Evolutionary conservation across 2,329 filamentous ascomycete species (phyloP).

Genomic region (Zasmidium cellare): DNA sequence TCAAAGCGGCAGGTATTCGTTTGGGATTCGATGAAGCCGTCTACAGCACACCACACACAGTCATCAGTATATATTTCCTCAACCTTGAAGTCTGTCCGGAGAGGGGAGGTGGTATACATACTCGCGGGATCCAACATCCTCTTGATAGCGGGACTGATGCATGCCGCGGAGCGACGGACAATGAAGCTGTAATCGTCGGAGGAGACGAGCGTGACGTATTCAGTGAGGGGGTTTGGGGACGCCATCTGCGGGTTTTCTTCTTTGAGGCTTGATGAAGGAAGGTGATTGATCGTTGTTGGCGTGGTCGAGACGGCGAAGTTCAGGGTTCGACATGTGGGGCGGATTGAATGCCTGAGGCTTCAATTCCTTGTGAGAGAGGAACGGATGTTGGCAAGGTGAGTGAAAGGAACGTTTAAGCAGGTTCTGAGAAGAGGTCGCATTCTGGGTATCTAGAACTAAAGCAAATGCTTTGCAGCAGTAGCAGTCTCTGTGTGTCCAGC

Average conservation of each 20-base stretch:
- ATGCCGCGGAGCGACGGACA: slow-evolving; percentile 68
- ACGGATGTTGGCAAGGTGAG: too few relatives aligned
- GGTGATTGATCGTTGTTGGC: not conserved
- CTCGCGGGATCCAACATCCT: slow-evolving; percentile 72
- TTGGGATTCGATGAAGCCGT: slow-evolving; percentile 65
- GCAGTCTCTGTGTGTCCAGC: not conserved
- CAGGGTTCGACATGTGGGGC: too few relatives aligned
- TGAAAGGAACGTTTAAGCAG: too few relatives aligned
- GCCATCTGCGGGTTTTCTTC: slow-evolving; percentile 3
- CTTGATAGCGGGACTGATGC: slow-evolving; percentile 70
- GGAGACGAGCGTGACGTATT: slow-evolving; percentile 77
- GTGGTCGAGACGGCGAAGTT: too few relatives aligned
- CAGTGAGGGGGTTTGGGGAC: slow-evolving; percentile 41
- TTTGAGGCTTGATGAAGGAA: not conserved
- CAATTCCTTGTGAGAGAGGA: too few relatives aligned
- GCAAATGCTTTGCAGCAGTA: not conserved
- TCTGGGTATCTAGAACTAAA: not conserved
- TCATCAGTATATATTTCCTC: too few relatives aligned
- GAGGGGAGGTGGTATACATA: slow-evolving; percentile 37
- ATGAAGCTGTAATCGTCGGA: slow-evolving; percentile 76
- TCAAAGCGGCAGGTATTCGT: slow-evolving; percentile 66
- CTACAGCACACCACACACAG: too few relatives aligned
- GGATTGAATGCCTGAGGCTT: too few relatives aligned
- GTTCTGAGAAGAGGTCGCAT: not conserved
- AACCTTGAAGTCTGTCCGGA: too few relatives aligned